A percentile compares a stretch with the other conserved stretches of the same genome.
These are phyloP conservation scores for Yarrowia deformans DNA, from an alignment of 805 yeast species.

Conservation along the genomic window DNA sequence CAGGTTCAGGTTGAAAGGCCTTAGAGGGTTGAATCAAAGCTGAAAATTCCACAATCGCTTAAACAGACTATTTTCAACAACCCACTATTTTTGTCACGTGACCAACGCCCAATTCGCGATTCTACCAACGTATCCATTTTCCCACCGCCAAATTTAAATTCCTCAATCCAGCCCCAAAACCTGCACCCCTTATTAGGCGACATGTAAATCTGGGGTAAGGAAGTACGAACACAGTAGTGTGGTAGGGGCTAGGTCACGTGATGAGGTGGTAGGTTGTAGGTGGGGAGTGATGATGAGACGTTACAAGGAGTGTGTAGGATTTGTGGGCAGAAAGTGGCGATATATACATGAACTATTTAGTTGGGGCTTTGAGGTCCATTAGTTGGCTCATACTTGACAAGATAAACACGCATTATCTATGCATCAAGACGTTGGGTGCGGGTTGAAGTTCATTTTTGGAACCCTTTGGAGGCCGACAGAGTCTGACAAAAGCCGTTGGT, in stretches of 20 bases:
- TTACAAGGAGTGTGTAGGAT: too few species aligned
- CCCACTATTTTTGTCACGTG: too few species aligned
- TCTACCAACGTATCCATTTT: background rate
- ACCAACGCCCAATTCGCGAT: background rate
- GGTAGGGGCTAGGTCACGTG: background rate
- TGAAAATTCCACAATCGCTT: too few species aligned
- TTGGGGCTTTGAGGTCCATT: background rate
- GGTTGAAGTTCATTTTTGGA: background rate
- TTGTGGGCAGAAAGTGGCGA: too few species aligned
- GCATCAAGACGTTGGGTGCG: background rate
- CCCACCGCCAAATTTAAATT: slow-evolving; percentile 1
- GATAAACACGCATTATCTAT: slow-evolving; percentile 1
- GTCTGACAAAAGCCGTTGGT: background rate
- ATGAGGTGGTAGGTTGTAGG: background rate
- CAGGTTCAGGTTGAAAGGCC: too few species aligned
- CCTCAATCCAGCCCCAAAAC: background rate
- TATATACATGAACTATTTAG: too few species aligned
- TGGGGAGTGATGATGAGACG: too few species aligned
- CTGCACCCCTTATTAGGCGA: background rate
- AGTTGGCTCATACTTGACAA: background rate
- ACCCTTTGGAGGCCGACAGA: background rate
- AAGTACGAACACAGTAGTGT: too few species aligned
- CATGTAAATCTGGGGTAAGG: slow-evolving; percentile 14
- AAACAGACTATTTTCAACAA: too few species aligned
- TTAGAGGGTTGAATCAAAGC: too few species aligned